Evolutionary conservation across 768 basidiomycete genomes (phyloP).

Genomic region (Mycena vitilis): DNA sequence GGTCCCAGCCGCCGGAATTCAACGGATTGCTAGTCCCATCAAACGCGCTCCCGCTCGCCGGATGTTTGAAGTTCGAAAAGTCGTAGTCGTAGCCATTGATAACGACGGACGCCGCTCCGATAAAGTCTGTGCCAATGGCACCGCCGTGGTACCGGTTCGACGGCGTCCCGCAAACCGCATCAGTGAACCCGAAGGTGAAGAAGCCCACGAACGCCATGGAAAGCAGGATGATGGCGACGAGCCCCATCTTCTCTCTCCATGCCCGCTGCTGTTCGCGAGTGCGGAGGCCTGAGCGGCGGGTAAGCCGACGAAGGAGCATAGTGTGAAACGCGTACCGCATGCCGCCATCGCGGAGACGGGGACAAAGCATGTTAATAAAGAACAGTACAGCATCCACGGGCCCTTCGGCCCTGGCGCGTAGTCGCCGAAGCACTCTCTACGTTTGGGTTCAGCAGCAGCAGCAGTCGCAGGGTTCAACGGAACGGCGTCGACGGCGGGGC

Average conservation of each 20-base stretch:
- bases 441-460: constrained; percentile 30
- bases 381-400: constrained; percentile 84
- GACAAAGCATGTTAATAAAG: constrained; percentile 71
- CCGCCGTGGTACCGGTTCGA: constrained; percentile 70
- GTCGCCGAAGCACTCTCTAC: constrained; percentile 59
- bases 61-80: constrained; percentile 75
- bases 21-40: constrained; percentile 76
- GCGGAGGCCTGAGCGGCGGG: constrained; percentile 60
- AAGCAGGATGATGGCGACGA: constrained; percentile 67
- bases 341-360: constrained; percentile 68
- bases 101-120: constrained; percentile 65
- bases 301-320: not conserved
- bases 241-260: constrained; percentile 86
- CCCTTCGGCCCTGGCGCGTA: constrained; percentile 79
- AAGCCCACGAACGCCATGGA: constrained; percentile 83
- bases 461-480: constrained; percentile 41
- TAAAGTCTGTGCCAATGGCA: constrained; percentile 64
- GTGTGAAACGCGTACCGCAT: constrained; percentile 61
- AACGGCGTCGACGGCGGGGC: constrained; percentile 47
- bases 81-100: constrained; percentile 84
- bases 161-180: constrained; percentile 67
- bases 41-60: constrained; percentile 64
- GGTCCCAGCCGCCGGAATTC: constrained; percentile 68
- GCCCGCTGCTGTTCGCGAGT: constrained; percentile 82
- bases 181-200: constrained; percentile 86